phyloP scores from a whole-genome alignment of 805 yeast genomes.

The Saturnispora sanitii region DNA sequence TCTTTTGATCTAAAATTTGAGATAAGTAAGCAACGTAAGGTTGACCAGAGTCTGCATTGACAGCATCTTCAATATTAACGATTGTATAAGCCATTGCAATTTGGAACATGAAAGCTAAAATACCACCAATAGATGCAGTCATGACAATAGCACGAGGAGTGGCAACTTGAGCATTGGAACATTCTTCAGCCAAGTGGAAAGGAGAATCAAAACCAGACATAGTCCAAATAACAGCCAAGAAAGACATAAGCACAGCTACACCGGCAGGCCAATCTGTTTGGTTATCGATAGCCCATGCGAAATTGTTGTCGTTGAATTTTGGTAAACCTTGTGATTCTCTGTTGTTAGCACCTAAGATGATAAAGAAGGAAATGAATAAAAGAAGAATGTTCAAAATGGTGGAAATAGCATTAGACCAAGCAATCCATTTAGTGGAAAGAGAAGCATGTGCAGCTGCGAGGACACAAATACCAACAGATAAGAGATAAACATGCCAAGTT shows the following conservation, averaged over 20 bases:
- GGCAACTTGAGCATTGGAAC: conserved; percentile 51
- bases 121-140: conserved; percentile 46
- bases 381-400: conserved; percentile 41
- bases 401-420: conserved; percentile 40
- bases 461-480: conserved; percentile 43
- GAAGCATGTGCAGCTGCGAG: conserved; percentile 40
- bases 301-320: conserved; percentile 38
- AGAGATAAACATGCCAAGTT: conserved; percentile 41
- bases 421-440: conserved; percentile 45
- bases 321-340: conserved; percentile 31
- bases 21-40: conserved; percentile 48
- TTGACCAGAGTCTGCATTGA: conserved; percentile 44
- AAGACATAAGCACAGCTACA: conserved; percentile 44
- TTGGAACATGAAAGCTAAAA: conserved; percentile 47
- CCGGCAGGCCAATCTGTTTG: conserved; percentile 59
- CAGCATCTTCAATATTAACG: conserved; percentile 38
- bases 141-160: conserved; percentile 60
- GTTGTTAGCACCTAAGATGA: conserved; percentile 42
- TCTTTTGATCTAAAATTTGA: conserved; percentile 35
- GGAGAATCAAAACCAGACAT: conserved; percentile 73
- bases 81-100: conserved; percentile 53
- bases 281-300: conserved; percentile 48
- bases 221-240: conserved; percentile 57
- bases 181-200: conserved; percentile 67
- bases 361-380: conserved; percentile 41